A percentile compares a stretch with the other conserved stretches of the same genome.
These are phyloP conservation scores for Exophiala viscosa DNA, from an alignment of 2,329 filamentous ascomycete species.

Conservation along the genomic window DNA sequence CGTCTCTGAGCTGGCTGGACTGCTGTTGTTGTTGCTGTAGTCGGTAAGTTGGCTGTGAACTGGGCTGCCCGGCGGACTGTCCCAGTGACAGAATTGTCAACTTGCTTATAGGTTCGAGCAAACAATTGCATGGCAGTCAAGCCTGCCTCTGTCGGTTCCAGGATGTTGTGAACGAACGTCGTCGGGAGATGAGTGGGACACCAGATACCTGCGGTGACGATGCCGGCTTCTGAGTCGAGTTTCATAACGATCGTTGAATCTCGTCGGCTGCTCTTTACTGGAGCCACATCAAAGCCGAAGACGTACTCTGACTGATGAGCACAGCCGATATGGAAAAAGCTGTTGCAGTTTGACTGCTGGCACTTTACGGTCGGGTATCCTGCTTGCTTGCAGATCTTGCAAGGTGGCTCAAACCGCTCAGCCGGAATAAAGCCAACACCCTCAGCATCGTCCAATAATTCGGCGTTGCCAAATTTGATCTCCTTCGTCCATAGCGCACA, in stretches of 20 bases:
- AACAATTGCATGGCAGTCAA: slow-evolving; percentile 80
- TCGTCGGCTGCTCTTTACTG: slow-evolving; percentile 81
- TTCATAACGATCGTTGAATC: slow-evolving; percentile 77
- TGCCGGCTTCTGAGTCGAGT: slow-evolving; percentile 74
- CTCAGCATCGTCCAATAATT: slow-evolving; percentile 78
- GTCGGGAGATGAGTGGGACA: slow-evolving; percentile 72
- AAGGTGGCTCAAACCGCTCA: slow-evolving; percentile 69
- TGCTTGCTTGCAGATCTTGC: slow-evolving; percentile 75
- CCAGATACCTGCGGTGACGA: slow-evolving; percentile 82
- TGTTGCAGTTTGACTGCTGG: slow-evolving; percentile 53
- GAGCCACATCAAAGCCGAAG: slow-evolving; percentile 85
- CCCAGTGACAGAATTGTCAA: slow-evolving; percentile 82
- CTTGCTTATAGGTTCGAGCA: slow-evolving; percentile 87
- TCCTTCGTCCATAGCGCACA: slow-evolving; percentile 91
- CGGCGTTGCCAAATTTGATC: slow-evolving; percentile 84
- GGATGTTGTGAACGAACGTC: slow-evolving; percentile 71
- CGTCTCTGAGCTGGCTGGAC: slow-evolving; percentile 48
- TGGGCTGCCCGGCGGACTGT: slow-evolving; percentile 90
- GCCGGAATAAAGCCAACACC: slow-evolving; percentile 79
- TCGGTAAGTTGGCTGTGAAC: slow-evolving; percentile 40
- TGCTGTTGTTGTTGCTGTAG: slow-evolving; percentile 30
- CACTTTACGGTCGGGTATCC: slow-evolving; percentile 74
- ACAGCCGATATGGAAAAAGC: slow-evolving; percentile 79
- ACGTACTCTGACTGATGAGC: slow-evolving; percentile 77
- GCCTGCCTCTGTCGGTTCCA: slow-evolving; percentile 69